Conservation (phyloP, 768 basidiomycete genomes). For the Termitomyces sp. region DNA sequence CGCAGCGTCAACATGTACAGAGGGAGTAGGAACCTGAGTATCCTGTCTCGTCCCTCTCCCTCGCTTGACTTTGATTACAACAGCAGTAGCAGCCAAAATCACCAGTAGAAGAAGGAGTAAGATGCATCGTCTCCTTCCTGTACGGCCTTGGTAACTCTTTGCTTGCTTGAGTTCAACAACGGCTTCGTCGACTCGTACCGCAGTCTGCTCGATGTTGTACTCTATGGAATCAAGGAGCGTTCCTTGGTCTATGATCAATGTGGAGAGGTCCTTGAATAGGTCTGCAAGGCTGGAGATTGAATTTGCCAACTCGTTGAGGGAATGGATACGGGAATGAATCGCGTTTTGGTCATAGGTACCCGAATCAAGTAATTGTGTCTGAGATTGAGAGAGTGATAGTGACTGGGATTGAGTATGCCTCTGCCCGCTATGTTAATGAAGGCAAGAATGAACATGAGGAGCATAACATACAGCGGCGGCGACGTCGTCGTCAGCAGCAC, state of each 20-base stretch:
- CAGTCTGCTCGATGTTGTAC: constrained; percentile 95
- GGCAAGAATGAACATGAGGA: constrained; percentile 7
- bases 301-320: constrained; percentile 86
- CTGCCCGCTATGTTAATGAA: constrained; percentile 10
- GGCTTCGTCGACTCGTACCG: constrained; percentile 74
- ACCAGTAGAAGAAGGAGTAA: constrained; percentile 89
- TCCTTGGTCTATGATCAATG: constrained; percentile 95
- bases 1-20: constrained; percentile 2
- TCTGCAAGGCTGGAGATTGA: constrained; percentile 90
- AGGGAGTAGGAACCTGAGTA: constrained; percentile 18
- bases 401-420: constrained; percentile 28
- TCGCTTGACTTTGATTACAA: constrained; percentile 89
- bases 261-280: constrained; percentile 92
- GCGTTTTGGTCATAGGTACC: constrained; percentile 36
- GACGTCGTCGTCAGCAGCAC: constrained; percentile 87
- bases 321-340: constrained; percentile 47
- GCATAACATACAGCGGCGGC: constrained; percentile 66
- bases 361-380: constrained; percentile 30
- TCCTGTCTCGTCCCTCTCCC: constrained; percentile 28
- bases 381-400: constrained; percentile 29
- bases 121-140: constrained; percentile 90
- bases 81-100: constrained; percentile 77
- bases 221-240: constrained; percentile 95
- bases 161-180: constrained; percentile 82
- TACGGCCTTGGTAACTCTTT: constrained; percentile 87